These are phyloP conservation scores for Podospora conica DNA, from an alignment of 495 filamentous ascomycete species.

Conservation along the genomic window DNA sequence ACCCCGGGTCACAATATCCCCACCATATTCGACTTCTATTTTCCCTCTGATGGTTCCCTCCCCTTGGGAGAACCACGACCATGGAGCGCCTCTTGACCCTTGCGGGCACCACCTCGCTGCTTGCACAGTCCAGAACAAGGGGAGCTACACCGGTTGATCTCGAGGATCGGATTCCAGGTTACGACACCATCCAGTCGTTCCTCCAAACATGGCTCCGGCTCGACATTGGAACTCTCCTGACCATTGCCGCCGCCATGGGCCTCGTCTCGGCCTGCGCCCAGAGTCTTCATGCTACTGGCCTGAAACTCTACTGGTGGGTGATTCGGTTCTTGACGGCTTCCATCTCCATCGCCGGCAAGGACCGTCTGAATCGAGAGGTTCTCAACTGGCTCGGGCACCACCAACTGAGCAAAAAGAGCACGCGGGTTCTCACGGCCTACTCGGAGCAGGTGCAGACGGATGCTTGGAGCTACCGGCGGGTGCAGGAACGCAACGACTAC, in stretches of 20 bases:
- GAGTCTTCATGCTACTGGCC: constrained; percentile 17
- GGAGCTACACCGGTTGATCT: constrained; percentile 11
- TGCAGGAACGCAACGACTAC: constrained; percentile 33
- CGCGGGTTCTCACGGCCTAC: constrained; percentile 37
- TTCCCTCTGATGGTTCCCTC: background rate
- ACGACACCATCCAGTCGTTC: constrained; percentile 20
- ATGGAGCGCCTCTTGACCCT: constrained; percentile 26
- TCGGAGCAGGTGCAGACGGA: constrained; percentile 32
- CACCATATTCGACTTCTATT: background rate
- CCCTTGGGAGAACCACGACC: background rate
- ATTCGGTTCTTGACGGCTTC: constrained; percentile 37
- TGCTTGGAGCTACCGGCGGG: constrained; percentile 20
- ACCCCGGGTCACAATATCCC: background rate
- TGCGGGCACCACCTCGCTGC: constrained; percentile 22
- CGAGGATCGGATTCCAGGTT: constrained; percentile 24
- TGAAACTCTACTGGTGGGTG: constrained; percentile 36
- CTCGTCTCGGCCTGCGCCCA: constrained; percentile 23
- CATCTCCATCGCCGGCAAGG: constrained; percentile 35
- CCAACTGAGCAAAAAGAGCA: constrained; percentile 29
- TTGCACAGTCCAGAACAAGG: constrained; percentile 2
- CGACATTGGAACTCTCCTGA: constrained; percentile 28
- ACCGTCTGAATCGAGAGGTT: constrained; percentile 39
- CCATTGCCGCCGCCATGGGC: constrained; percentile 28
- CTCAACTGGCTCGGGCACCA: constrained; percentile 40
- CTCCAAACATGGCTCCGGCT: constrained; percentile 28